Evolutionary conservation across 2,329 filamentous ascomycete species (phyloP).

Genomic region (Cladosporium sp.): DNA sequence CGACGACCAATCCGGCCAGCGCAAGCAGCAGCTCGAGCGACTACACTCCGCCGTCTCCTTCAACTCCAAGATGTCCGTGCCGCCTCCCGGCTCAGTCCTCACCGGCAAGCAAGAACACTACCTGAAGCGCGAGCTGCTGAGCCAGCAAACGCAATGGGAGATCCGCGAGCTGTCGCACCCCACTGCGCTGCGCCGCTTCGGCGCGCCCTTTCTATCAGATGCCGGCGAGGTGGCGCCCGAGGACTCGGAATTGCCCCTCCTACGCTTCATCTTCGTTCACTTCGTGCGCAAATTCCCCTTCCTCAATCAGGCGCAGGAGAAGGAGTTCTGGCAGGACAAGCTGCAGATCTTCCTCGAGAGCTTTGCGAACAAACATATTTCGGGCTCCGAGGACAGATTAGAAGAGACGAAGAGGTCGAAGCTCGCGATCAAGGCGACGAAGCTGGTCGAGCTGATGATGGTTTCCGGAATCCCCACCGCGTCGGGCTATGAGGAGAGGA

Average conservation of each 20-base stretch:
- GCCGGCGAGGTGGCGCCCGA: constrained; percentile 87
- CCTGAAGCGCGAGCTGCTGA: constrained; percentile 90
- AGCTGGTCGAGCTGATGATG: constrained; percentile 98
- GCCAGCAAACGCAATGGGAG: constrained; percentile 81
- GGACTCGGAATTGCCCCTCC: constrained; percentile 86
- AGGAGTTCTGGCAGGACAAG: constrained; percentile 99
- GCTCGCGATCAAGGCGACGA: constrained; percentile 85
- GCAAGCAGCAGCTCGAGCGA: constrained; percentile 2
- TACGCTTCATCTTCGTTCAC: constrained; percentile 95
- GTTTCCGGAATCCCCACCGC: constrained; percentile 93
- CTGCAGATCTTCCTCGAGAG: constrained; percentile 94
- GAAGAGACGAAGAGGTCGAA: constrained; percentile 95
- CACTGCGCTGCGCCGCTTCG: constrained; percentile 89
- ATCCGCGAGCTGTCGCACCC: constrained; percentile 90
- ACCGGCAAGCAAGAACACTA: constrained; percentile 99
- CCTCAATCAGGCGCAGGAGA: constrained; percentile 90
- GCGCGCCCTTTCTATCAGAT: constrained; percentile 88
- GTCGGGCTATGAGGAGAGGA: constrained; percentile 94
- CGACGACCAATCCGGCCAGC: constrained; percentile 1
- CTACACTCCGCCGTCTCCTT: constrained; percentile 8
- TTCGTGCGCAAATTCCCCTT: constrained; percentile 98
- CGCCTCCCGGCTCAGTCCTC: constrained; percentile 56
- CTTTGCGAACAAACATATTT: constrained; percentile 95
- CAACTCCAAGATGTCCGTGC: constrained; percentile 38
- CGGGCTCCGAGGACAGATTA: constrained; percentile 88